Percentiles rank a stretch among this genome's conserved stretches.
phyloP scores from a whole-genome alignment of 129 eudicot species.

The Artemisia argyi region DNA sequence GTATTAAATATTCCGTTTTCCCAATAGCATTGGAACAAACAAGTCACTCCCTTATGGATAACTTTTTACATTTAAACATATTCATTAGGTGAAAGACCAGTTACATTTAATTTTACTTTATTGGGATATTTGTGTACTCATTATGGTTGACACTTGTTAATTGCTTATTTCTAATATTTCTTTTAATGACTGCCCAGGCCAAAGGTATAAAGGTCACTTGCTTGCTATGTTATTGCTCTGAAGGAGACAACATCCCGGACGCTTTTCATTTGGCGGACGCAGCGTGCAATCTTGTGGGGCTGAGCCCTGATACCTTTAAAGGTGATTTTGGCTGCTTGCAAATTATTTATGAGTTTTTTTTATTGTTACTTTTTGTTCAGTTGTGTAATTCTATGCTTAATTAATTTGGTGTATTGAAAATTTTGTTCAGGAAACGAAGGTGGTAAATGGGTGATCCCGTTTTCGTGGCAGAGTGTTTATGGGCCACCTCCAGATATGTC shows the following conservation, averaged over 20 bases:
- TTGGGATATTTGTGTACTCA: neutral
- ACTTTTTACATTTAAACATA: too few species aligned
- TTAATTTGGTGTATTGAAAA: neutral
- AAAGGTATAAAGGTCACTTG: constrained; percentile 96
- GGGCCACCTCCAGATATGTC: constrained; percentile 98
- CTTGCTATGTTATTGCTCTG: constrained; percentile 88
- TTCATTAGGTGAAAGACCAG: too few species aligned
- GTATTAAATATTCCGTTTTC: too few species aligned
- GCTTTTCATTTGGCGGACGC: constrained; percentile 90
- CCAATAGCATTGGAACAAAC: too few species aligned
- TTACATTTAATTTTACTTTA: neutral
- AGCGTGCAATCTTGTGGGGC: constrained; percentile 52
- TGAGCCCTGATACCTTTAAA: constrained; percentile 34
- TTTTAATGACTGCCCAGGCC: constrained; percentile 48
- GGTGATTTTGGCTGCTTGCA: constrained; percentile 43
- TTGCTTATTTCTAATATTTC: neutral
- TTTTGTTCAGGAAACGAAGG: constrained; percentile 65
- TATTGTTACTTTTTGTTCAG: neutral
- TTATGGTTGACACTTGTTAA: neutral
- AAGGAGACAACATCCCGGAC: constrained; percentile 94
- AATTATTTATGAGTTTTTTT: neutral
- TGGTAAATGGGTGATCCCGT: constrained; percentile 69
- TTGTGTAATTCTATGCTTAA: neutral
- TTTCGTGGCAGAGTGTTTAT: constrained; percentile 93
- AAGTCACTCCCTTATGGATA: too few species aligned